Evolutionary conservation across 495 filamentous ascomycete species (phyloP).

Genomic region (Parathielavia hyrcaniae): DNA sequence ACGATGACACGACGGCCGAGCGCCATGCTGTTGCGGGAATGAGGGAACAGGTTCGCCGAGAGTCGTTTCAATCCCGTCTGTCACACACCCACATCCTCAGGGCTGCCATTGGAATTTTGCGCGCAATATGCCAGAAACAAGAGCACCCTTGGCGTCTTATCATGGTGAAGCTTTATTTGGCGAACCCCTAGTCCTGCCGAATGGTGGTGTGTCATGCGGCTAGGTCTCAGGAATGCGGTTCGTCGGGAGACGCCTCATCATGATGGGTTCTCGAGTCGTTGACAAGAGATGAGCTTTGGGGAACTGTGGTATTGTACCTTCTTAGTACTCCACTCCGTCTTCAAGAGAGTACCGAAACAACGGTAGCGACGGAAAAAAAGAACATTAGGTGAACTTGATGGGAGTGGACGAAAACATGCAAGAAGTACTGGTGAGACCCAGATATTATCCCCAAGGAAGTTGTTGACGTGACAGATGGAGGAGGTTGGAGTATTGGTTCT

Average conservation of each 20-base stretch:
- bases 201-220: not conserved
- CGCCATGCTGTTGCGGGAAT: conserved; percentile 17
- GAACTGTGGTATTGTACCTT: too few species aligned
- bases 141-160: not conserved
- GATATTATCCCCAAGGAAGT: not conserved
- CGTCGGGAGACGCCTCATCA: not conserved
- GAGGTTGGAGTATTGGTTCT: too few species aligned
- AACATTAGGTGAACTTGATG: too few species aligned
- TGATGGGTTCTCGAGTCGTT: too few species aligned
- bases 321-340: not conserved
- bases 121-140: conserved; percentile 2
- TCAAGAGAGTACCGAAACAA: not conserved
- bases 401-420: not conserved
- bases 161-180: conserved; percentile 6
- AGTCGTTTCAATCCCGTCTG: not conserved
- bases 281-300: not conserved
- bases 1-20: conserved; percentile 4
- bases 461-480: not conserved
- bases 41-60: conserved; percentile 15
- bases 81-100: not conserved
- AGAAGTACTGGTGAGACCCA: not conserved
- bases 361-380: not conserved
- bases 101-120: not conserved
- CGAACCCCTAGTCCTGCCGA: not conserved
- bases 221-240: not conserved